phyloP scores from a whole-genome alignment of 2,329 filamentous ascomycete species.

The Phialophora verrucosa region DNA sequence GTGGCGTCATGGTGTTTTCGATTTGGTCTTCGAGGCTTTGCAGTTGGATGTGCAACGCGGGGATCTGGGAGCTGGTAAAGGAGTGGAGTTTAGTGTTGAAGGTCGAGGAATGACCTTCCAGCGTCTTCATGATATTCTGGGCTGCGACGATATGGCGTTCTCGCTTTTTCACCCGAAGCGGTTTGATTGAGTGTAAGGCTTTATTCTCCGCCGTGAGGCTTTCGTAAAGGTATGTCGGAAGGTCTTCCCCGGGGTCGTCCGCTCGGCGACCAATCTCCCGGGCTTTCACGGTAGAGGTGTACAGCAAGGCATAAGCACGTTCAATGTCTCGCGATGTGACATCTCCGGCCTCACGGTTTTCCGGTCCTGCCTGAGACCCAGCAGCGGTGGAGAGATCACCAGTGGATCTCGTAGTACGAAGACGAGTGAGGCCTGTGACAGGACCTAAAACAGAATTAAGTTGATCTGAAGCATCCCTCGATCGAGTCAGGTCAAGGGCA shows the following conservation, averaged over 20 bases:
- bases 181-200: slow-evolving; percentile 44
- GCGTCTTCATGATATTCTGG: slow-evolving; percentile 55
- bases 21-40: slow-evolving; percentile 54
- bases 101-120: slow-evolving; percentile 51
- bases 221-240: slow-evolving; percentile 46
- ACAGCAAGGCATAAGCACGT: slow-evolving; percentile 74
- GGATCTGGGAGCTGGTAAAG: slow-evolving; percentile 51
- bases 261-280: slow-evolving; percentile 75
- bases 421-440: slow-evolving; percentile 26
- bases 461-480: slow-evolving; percentile 35
- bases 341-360: slow-evolving; percentile 35
- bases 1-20: slow-evolving; percentile 57
- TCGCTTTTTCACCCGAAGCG: slow-evolving; percentile 48
- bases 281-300: slow-evolving; percentile 89
- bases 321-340: slow-evolving; percentile 72
- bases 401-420: slow-evolving; percentile 37
- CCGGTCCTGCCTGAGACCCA: slow-evolving; percentile 16
- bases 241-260: slow-evolving; percentile 44
- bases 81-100: slow-evolving; percentile 51
- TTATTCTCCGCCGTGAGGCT: slow-evolving; percentile 40
- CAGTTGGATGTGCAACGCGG: slow-evolving; percentile 52
- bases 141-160: slow-evolving; percentile 62
- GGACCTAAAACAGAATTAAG: slow-evolving; percentile 41
- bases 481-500: slow-evolving; percentile 33
- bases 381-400: slow-evolving; percentile 20